phyloP scores from a whole-genome alignment of 306 rosid species.

The Crataegus laevigata region DNA sequence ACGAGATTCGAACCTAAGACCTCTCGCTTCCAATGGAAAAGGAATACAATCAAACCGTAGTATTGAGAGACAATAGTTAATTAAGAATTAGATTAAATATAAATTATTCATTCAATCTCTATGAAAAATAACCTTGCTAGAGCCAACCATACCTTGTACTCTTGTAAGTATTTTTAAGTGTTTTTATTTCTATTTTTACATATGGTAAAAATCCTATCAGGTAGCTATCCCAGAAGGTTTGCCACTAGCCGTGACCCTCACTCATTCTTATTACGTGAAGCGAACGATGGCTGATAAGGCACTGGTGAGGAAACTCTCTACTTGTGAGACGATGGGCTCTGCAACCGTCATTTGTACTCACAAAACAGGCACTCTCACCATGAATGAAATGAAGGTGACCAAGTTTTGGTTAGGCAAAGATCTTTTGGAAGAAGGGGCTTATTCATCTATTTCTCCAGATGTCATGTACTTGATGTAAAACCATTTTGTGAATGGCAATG shows the following conservation, averaged over 20 bases:
- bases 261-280: conserved; percentile 41
- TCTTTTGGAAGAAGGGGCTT: neutral
- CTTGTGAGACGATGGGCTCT: conserved; percentile 50
- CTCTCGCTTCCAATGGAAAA: no score
- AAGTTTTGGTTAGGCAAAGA: conserved; percentile 33
- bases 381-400: conserved; percentile 43
- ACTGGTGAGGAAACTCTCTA: conserved; percentile 42
- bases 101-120: no score
- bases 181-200: no score
- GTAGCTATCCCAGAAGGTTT: conserved; percentile 46
- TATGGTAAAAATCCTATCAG: no score
- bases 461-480: neutral
- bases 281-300: conserved; percentile 40
- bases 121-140: no score
- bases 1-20: no score
- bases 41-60: accelerated
- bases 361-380: conserved; percentile 45
- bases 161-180: no score
- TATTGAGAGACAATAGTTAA: no score
- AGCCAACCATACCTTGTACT: no score
- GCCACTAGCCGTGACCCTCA: conserved; percentile 38
- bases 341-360: conserved; percentile 46
- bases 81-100: no score
- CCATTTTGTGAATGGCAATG: no score
- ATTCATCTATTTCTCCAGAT: conserved; percentile 4